Conservation (phyloP, 2,329 filamentous ascomycete genomes). For the Aspergillus novoparasiticus region DNA sequence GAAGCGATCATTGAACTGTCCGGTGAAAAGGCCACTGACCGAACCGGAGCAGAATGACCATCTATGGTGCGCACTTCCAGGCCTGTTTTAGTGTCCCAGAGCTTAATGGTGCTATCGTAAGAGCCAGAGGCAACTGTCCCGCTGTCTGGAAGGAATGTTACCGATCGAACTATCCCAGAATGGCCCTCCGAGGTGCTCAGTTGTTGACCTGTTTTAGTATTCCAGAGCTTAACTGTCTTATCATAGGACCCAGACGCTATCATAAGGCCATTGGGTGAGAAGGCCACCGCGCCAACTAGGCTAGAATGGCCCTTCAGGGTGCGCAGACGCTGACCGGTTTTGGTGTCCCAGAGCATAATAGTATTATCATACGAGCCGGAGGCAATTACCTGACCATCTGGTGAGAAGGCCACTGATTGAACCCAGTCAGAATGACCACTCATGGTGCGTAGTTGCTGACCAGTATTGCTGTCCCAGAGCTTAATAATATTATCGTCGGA, state of each 20-base stretch:
- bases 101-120: not conserved
- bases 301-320: not conserved
- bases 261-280: not conserved
- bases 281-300: not conserved
- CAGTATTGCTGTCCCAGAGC: not conserved
- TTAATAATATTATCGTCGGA: not conserved
- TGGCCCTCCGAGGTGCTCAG: not conserved
- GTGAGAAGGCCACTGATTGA: not conserved
- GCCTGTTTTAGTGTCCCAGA: not conserved
- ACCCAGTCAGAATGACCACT: not conserved
- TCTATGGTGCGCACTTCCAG: not conserved
- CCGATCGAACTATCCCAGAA: not conserved
- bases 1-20: not conserved
- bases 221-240: not conserved
- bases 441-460: not conserved
- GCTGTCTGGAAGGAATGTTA: not conserved
- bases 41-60: not conserved
- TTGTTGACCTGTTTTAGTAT: not conserved
- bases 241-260: slow-evolving; percentile 8
- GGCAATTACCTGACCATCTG: not conserved
- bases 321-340: not conserved
- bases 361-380: not conserved
- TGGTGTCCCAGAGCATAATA: not conserved
- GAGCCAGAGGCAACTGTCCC: not conserved
- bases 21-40: not conserved